These are phyloP conservation scores for Cytospora schulzeri DNA, from an alignment of 2,329 filamentous ascomycete species.

Conservation along the genomic window DNA sequence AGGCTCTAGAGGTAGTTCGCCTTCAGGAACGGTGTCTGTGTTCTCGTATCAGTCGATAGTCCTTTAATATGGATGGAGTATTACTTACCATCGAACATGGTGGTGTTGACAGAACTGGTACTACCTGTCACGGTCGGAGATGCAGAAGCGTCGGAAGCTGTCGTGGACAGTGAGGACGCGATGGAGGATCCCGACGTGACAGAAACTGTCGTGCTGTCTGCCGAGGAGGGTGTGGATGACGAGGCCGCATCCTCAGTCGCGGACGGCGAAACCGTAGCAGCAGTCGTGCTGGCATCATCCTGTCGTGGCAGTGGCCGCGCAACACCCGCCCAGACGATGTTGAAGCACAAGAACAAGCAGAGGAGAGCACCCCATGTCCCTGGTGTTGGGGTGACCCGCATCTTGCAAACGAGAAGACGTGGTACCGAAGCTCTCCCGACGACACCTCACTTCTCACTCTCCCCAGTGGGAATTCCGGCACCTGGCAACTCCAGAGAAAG, in stretches of 20 bases:
- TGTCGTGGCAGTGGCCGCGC: conserved; percentile 24
- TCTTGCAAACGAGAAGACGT: conserved; percentile 2
- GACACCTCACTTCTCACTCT: background rate
- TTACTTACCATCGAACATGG: conserved; percentile 18
- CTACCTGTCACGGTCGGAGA: conserved; percentile 9
- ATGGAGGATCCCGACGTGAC: background rate
- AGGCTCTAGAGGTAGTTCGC: conserved; percentile 71
- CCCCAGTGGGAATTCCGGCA: background rate
- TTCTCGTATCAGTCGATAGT: conserved; percentile 1
- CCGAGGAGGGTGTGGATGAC: background rate
- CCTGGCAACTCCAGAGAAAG: background rate
- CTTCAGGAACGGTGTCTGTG: conserved; percentile 49
- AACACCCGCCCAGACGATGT: conserved; percentile 22
- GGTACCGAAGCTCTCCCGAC: background rate
- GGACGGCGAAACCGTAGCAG: background rate
- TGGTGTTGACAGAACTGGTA: conserved; percentile 16
- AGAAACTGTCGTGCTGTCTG: background rate
- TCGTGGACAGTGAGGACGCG: conserved; percentile 7
- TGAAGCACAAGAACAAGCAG: conserved; percentile 20
- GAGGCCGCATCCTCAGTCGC: conserved; percentile 6
- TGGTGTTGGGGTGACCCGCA: conserved; percentile 12
- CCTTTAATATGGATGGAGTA: background rate
- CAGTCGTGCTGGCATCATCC: background rate
- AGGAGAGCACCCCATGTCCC: conserved; percentile 15
- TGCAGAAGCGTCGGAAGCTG: conserved; percentile 11